phyloP scores from a whole-genome alignment of 495 filamentous ascomycete genomes.

The Penicillium pancosmium region DNA sequence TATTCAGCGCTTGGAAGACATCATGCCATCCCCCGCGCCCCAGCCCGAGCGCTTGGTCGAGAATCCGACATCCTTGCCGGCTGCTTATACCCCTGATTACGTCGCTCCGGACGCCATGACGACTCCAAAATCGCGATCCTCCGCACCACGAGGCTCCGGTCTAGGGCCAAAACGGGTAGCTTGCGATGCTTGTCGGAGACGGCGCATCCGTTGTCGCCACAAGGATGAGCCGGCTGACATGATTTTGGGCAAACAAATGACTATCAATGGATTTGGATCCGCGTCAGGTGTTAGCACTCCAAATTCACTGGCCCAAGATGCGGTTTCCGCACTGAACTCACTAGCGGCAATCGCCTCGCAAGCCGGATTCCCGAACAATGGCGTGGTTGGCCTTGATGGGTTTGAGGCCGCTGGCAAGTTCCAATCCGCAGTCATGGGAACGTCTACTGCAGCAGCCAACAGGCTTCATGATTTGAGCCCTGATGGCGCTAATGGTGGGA shows the following conservation, averaged over 20 bases:
- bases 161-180: conserved; percentile 55
- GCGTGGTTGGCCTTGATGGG: conserved; percentile 27
- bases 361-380: conserved; percentile 35
- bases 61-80: conserved; percentile 24
- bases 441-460: conserved; percentile 32
- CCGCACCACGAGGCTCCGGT: conserved; percentile 40
- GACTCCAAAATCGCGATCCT: conserved; percentile 34
- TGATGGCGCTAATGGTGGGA: conserved; percentile 36
- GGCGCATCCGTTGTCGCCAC: conserved; percentile 57
- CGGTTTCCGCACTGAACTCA: conserved; percentile 48
- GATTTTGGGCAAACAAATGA: conserved; percentile 32
- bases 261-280: conserved; percentile 32
- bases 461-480: conserved; percentile 40
- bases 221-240: conserved; percentile 49
- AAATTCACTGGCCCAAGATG: conserved; percentile 45
- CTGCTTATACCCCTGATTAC: conserved; percentile 15
- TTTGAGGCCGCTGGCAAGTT: conserved; percentile 36
- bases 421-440: conserved; percentile 29
- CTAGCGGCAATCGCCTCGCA: conserved; percentile 48
- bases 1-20: conserved; percentile 41
- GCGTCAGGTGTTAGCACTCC: conserved; percentile 35
- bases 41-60: conserved; percentile 13
- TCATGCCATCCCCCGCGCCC: conserved; percentile 18
- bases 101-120: conserved; percentile 31
- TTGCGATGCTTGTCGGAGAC: conserved; percentile 57